Conservation (phyloP, 2,329 filamentous ascomycete species). For the Fusarium paranaense region DNA sequence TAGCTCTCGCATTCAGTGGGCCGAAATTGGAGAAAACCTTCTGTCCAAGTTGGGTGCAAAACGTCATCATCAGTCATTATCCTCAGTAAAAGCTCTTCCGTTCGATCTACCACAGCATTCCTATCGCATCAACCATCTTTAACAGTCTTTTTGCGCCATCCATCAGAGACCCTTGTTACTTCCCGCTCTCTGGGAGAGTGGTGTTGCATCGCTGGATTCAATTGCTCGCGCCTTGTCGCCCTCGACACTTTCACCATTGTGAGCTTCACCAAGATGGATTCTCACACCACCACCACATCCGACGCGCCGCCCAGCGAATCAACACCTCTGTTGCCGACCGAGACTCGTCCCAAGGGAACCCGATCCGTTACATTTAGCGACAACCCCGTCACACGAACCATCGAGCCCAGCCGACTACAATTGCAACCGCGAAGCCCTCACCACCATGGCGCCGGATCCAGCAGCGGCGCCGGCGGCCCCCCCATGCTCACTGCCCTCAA, state of each 20-base stretch:
- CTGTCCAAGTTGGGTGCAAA: slow-evolving; percentile 14
- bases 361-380: slow-evolving; percentile 84
- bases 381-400: slow-evolving; percentile 72
- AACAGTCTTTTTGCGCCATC: not conserved
- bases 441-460: slow-evolving; percentile 38
- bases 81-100: slow-evolving; percentile 34
- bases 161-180: not conserved
- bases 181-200: slow-evolving; percentile 1
- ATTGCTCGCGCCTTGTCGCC: slow-evolving; percentile 12
- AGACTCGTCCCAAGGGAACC: slow-evolving; percentile 57
- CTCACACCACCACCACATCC: slow-evolving; percentile 34
- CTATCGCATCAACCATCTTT: slow-evolving; percentile 21
- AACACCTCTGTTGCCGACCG: slow-evolving; percentile 51
- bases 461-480: slow-evolving; percentile 53
- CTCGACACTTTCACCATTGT: slow-evolving; percentile 6
- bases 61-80: slow-evolving; percentile 40
- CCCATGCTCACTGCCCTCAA: slow-evolving; percentile 84
- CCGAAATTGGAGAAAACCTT: slow-evolving; percentile 35
- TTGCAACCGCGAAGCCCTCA: slow-evolving; percentile 47
- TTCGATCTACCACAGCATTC: slow-evolving; percentile 18
- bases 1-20: slow-evolving; percentile 3
- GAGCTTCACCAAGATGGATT: slow-evolving; percentile 41
- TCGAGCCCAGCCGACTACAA: slow-evolving; percentile 60
- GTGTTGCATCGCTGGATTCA: slow-evolving; percentile 11
- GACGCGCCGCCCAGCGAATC: slow-evolving; percentile 45